Conservation (phyloP, 495 filamentous ascomycete species). For the Cladorrhinum samala region DNA sequence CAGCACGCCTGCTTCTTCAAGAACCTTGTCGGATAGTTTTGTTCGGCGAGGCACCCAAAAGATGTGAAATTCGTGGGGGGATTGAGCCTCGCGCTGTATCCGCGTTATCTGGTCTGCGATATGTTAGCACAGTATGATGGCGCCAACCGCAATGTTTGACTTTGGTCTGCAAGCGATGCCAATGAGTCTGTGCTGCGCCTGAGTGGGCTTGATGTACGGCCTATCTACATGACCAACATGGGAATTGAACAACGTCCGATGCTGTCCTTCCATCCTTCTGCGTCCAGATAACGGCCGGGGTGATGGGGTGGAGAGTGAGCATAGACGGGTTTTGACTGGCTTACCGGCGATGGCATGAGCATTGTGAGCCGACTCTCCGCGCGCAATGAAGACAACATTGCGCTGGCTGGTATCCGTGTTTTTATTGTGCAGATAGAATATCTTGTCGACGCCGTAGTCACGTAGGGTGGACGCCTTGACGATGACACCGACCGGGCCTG, state of each 20-base stretch:
- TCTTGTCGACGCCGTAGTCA: slow-evolving; percentile 94
- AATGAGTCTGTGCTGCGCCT: slow-evolving; percentile 17
- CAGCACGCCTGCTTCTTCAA: slow-evolving; percentile 89
- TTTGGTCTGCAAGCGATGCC: slow-evolving; percentile 5
- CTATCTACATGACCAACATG: slow-evolving; percentile 12
- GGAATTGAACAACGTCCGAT: slow-evolving; percentile 15
- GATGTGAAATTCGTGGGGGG: slow-evolving; percentile 89
- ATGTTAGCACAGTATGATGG: slow-evolving; percentile 31
- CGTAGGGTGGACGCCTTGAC: slow-evolving; percentile 78
- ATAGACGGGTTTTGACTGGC: no score
- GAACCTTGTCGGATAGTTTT: slow-evolving; percentile 79
- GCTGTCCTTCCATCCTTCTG: slow-evolving; percentile 18
- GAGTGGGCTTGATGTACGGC: slow-evolving; percentile 20
- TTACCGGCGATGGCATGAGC: slow-evolving; percentile 83
- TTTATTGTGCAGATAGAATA: slow-evolving; percentile 91
- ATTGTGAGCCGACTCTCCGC: slow-evolving; percentile 79
- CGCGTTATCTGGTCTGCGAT: slow-evolving; percentile 81
- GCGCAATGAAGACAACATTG: slow-evolving; percentile 88
- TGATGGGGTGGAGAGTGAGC: slow-evolving; percentile 13
- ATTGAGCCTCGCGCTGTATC: slow-evolving; percentile 73
- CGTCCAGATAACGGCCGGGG: slow-evolving; percentile 6
- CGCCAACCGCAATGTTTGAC: neutral
- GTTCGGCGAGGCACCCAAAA: slow-evolving; percentile 92
- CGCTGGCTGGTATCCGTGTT: slow-evolving; percentile 87
- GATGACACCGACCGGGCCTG: slow-evolving; percentile 81